Conservation (phyloP, 2,329 filamentous ascomycete genomes). For the Sphaerostilbella broomeana region DNA sequence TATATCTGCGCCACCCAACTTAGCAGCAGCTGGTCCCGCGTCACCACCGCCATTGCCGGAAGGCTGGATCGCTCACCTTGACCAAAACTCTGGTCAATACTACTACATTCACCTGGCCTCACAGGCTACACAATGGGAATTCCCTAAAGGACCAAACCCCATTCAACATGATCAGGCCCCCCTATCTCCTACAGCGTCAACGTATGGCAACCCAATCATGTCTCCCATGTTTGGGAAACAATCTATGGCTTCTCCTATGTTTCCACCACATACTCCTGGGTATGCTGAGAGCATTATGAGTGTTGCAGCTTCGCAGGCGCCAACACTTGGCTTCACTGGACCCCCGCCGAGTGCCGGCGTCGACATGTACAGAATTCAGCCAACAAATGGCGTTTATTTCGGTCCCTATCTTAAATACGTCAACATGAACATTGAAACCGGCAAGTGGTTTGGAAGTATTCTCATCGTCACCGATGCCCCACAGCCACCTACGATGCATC, state of each 20-base stretch:
- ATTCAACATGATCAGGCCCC: constrained; percentile 76
- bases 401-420: constrained; percentile 92
- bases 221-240: constrained; percentile 59
- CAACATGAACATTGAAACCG: constrained; percentile 93
- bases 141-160: constrained; percentile 90
- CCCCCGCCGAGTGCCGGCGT: constrained; percentile 85
- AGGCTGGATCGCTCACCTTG: constrained; percentile 95
- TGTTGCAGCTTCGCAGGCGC: constrained; percentile 65
- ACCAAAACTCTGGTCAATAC: constrained; percentile 93
- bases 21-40: constrained; percentile 52
- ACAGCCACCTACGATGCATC: constrained; percentile 91
- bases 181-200: constrained; percentile 72
- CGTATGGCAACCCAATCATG: constrained; percentile 65
- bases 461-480: constrained; percentile 85
- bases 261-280: constrained; percentile 73
- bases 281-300: constrained; percentile 85
- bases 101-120: constrained; percentile 97
- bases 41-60: constrained; percentile 92
- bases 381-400: constrained; percentile 96
- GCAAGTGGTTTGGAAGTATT: constrained; percentile 88
- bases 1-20: constrained; percentile 33
- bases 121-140: constrained; percentile 97
- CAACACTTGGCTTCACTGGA: constrained; percentile 75
- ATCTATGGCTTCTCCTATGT: constrained; percentile 66
- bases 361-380: constrained; percentile 87